Conservation (phyloP, 2,329 filamentous ascomycete genomes). For the Exophiala sp. region DNA sequence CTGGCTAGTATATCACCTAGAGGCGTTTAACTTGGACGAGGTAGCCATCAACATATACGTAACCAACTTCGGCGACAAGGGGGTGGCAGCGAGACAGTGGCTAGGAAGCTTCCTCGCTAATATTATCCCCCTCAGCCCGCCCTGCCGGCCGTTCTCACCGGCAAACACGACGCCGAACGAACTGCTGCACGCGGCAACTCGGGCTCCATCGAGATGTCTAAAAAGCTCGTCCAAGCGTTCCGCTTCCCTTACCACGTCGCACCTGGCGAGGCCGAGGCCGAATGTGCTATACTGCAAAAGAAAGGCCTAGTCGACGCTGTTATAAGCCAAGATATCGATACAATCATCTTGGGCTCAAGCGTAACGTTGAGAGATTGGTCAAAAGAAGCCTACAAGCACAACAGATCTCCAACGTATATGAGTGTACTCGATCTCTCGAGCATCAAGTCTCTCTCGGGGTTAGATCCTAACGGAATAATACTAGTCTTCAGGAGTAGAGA, state of each 20-base stretch:
- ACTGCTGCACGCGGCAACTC: too few species aligned
- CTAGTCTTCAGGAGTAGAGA: slow-evolving; percentile 61
- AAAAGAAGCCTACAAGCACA: slow-evolving; percentile 58
- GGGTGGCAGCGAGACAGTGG: too few species aligned
- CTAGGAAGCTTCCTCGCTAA: too few species aligned
- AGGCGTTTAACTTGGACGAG: too few species aligned
- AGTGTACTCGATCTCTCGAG: slow-evolving; percentile 66
- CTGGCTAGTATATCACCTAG: too few species aligned
- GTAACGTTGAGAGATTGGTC: slow-evolving; percentile 77
- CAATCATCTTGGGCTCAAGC: slow-evolving; percentile 90
- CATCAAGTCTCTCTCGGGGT: slow-evolving; percentile 52
- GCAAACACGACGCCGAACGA: too few species aligned
- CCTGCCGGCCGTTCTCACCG: too few species aligned
- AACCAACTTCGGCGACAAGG: too few species aligned
- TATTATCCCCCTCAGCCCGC: too few species aligned
- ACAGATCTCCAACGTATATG: slow-evolving; percentile 73
- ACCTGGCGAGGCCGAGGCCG: slow-evolving; percentile 91
- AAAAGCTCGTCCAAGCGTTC: slow-evolving; percentile 76
- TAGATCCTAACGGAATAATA: slow-evolving; percentile 86
- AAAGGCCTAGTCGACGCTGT: slow-evolving; percentile 85
- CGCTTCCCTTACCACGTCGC: slow-evolving; percentile 79
- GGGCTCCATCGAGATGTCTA: slow-evolving; percentile 70
- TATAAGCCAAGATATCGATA: slow-evolving; percentile 92
- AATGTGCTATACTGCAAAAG: slow-evolving; percentile 80
- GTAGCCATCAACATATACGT: too few species aligned